Base-by-base conservation (phyloP, 371 early-diverging fungal genomes). In the Mucor piriformis region DNA sequence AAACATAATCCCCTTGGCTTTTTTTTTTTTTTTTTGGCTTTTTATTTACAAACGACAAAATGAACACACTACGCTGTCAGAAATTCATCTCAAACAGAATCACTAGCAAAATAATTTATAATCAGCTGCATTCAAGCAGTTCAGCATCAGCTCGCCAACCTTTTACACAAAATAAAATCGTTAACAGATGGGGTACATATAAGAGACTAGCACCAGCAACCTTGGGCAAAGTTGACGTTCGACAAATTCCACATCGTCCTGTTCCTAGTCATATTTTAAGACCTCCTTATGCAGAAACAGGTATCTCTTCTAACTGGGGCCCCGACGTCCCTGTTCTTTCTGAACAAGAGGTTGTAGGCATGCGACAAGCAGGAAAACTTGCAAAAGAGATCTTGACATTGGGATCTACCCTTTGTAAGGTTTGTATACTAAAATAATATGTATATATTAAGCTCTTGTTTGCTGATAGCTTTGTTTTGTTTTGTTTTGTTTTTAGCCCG, bases 281-380 rank as follows among this genome's bases (percentile, higher is more conserved):
- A 29, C 95, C 95, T 3, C 87, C 88, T 66, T 95, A 95, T 64
- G 92, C 92, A 0, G 79, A 57, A 0, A 50, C 67, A 33, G 92
- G 93, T 0, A 59, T 70, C 5, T 88, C 79, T 1, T 78, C 94
- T 0, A 66, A 67, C 33, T 85, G 86, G 79, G 87, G 88, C 0
- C 48, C 65, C 1, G 54, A 54, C 3, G 57, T 82, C 15, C 47
- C 52, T 73, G 11, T 66, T 81, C 67, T 77, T 67, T 20, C 59
- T 2, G 86, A 89, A n/a, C 86, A 88, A 32, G 85, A 86, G 4
- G 35, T 57, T 33, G 80, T 80, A 13, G 79, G 71, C n/a, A 86
- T 93, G 80, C 66, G 90, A 27, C 63, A 52, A 4, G 93, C 90
- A 20, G 86, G 93, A 50, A 70, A 76, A 21, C 61, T 93, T 23